These are phyloP conservation scores for Curvularia eragrostidis DNA, from an alignment of 2,329 filamentous ascomycete genomes.

Conservation along the genomic window DNA sequence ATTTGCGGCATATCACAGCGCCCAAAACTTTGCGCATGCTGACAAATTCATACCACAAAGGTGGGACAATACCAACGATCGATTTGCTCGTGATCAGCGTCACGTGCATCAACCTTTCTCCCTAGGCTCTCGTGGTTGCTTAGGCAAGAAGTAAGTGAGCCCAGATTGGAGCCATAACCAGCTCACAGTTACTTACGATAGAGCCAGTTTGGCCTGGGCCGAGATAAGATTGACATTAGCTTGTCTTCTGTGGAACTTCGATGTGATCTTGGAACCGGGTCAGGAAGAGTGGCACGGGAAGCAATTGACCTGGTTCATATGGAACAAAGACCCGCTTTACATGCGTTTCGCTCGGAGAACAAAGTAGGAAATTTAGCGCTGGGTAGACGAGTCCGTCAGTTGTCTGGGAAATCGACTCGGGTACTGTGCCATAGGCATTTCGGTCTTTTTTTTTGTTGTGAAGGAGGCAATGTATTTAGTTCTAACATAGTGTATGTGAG, in stretches of 20 bases:
- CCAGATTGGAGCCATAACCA: not conserved
- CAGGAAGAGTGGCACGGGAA: not conserved
- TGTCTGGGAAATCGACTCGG: too few relatives aligned
- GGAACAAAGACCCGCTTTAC: not conserved
- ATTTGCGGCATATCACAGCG: constrained; percentile 1
- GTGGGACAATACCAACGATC: not conserved
- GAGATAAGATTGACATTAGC: not conserved
- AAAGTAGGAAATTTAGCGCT: not conserved
- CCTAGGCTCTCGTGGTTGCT: not conserved
- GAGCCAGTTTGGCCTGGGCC: not conserved
- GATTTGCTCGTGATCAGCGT: not conserved
- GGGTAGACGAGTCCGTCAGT: too few relatives aligned
- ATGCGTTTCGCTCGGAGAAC: not conserved
- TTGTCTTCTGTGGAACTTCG: constrained; percentile 1
- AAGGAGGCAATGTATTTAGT: too few relatives aligned
- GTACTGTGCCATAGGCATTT: too few relatives aligned
- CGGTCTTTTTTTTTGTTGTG: too few relatives aligned
- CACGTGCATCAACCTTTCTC: constrained; percentile 1
- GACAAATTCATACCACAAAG: not conserved
- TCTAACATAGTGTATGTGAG: not conserved
- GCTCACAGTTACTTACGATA: constrained; percentile 1
- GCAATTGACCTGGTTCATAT: not conserved
- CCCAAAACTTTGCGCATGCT: not conserved
- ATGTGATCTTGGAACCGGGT: not conserved
- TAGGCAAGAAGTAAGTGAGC: not conserved